phyloP scores from a whole-genome alignment of 441 rosid species.

The Francoa sonchifolia region DNA sequence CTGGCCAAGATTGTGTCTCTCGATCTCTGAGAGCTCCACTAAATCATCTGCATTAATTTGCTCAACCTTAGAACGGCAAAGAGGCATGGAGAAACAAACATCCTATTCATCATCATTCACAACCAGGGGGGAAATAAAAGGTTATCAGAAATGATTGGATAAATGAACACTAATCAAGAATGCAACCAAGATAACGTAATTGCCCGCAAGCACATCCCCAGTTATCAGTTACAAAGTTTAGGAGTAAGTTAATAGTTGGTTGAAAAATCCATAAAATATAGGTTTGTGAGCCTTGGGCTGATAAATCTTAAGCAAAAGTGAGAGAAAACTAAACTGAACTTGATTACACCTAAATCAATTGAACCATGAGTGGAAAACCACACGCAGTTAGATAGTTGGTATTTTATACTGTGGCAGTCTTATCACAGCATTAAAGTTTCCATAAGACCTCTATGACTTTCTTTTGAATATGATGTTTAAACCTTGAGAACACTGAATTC shows the following conservation, averaged over 20 bases:
- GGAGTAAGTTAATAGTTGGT: no score
- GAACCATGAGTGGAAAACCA: background rate
- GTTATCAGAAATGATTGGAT: conserved; percentile 1
- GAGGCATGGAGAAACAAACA: conserved; percentile 85
- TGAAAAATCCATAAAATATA: no score
- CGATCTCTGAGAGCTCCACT: conserved; percentile 87
- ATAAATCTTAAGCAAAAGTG: background rate
- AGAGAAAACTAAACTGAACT: background rate
- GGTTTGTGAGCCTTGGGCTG: no score
- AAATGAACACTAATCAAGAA: background rate
- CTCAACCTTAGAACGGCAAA: conserved; percentile 75
- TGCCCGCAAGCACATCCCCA: background rate
- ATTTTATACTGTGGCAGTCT: no score
- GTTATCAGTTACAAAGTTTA: background rate
- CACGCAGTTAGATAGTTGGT: background rate
- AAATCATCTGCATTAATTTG: conserved; percentile 71
- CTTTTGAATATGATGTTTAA: no score
- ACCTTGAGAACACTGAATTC: no score
- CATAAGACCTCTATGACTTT: no score
- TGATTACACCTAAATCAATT: background rate
- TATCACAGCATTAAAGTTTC: no score
- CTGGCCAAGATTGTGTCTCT: conserved; percentile 90
- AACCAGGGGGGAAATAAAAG: conserved; percentile 10
- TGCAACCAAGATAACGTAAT: background rate
- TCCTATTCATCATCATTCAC: conserved; percentile 28